Evolutionary conservation across 805 yeast species (phyloP), one percentile per base, ranked within the genome.

Genomic region (Candida silvatica): DNA sequence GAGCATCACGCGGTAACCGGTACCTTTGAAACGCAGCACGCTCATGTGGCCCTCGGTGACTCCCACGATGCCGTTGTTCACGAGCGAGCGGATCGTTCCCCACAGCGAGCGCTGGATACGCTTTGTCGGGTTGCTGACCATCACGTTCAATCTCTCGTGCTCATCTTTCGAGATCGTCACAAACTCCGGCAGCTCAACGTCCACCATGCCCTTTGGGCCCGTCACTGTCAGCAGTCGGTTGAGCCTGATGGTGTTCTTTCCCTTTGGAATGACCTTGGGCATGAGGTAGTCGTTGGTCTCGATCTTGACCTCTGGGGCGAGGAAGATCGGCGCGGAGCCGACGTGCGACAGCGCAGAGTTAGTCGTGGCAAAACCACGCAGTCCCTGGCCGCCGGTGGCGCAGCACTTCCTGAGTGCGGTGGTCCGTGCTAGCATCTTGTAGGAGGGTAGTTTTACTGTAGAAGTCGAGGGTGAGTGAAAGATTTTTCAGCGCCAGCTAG

Each of bases 1-100:
- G 15, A 90, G 54, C 41, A 74, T 68, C 3, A 94, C 95, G 61
- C 97, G 78, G 71, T 83, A 92, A 56, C 99, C 99, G 9, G 97
- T 90, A 45, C 99, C 99, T 14, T 86, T 94, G 46, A 92, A 80
- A 59, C 77, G 83, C 43, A 92, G 68, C 37, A 88, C 81, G 18
- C 92, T 76, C 41, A 86, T 60, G 56, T 92, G 97, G 11, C 97
- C 97, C 48, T 88, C 97, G 27, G 86, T 77, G 27, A 87, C 94
- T 35, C 99, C 99, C 25, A 73, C 65, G 20, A 90, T 69, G 46
- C 81, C 73, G 61, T 90, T 90, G 49, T 77, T 74, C 32, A 92
- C 56, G 39, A 80, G 66, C 0, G 94, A 70, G 54, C 98, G 74
- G 35, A 80, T 70, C 5, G 97, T 92, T 14, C 98, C 99, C 97